Percentiles rank a stretch among this genome's conserved stretches.
Evolutionary conservation across 2,329 filamentous ascomycete species (phyloP).

Genomic region (Plenodomus biglobosus): DNA sequence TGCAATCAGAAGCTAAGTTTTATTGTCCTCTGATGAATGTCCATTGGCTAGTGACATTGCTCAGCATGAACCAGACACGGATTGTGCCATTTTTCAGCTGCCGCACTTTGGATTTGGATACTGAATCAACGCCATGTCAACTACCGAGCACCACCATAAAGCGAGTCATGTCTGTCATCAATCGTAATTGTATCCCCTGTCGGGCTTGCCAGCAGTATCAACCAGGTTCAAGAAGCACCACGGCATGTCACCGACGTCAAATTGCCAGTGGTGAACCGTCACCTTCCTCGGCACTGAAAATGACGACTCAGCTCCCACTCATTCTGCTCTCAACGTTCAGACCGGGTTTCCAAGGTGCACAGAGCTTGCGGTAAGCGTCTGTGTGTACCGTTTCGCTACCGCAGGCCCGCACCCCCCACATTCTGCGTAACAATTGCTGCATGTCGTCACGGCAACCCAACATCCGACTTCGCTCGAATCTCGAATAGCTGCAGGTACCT

Average conservation of each 20-base stretch:
- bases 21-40: too few species aligned
- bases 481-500: not conserved
- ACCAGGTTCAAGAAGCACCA: not conserved
- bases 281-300: too few species aligned
- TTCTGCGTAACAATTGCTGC: slow-evolving; percentile 5
- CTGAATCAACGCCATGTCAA: not conserved
- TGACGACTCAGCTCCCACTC: not conserved
- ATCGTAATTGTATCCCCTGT: not conserved
- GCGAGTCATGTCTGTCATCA: not conserved
- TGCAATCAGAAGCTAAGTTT: too few species aligned
- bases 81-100: not conserved
- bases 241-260: too few species aligned
- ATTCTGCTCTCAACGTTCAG: not conserved
- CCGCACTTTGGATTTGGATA: not conserved
- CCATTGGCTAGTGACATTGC: too few species aligned
- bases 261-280: too few species aligned
- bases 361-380: not conserved
- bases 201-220: not conserved
- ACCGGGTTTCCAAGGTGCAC: not conserved
- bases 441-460: slow-evolving; percentile 1
- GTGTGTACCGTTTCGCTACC: not conserved
- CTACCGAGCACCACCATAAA: not conserved
- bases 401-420: slow-evolving; percentile 4
- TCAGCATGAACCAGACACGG: not conserved
- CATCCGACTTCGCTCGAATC: not conserved